Percentiles rank a stretch among this genome's conserved stretches.
Evolutionary conservation across 2,329 filamentous ascomycete species (phyloP).

Genomic region (Fusarium protoensiforme): DNA sequence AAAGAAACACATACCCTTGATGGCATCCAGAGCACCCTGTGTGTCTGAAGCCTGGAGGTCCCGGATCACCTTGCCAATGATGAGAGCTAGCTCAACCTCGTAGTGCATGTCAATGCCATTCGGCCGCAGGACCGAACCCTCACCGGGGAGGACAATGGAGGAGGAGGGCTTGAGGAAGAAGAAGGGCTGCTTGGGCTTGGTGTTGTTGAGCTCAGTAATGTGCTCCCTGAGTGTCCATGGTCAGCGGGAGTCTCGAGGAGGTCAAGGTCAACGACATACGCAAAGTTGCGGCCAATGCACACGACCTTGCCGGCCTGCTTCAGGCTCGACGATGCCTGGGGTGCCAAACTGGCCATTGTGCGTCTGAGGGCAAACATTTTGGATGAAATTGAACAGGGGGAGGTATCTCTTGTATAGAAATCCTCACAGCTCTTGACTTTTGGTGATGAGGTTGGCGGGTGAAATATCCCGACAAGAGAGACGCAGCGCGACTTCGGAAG

Average conservation of each 20-base stretch:
- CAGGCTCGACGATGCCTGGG: conserved; percentile 56
- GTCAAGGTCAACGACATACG: conserved; percentile 65
- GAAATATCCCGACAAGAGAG: background rate
- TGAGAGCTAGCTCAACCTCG: conserved; percentile 91
- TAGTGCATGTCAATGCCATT: conserved; percentile 89
- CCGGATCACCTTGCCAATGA: conserved; percentile 84
- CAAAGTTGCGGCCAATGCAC: conserved; percentile 97
- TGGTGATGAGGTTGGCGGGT: background rate
- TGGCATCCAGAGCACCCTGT: conserved; percentile 81
- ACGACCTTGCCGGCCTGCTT: conserved; percentile 78
- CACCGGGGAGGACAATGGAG: conserved; percentile 82
- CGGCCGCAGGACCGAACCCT: conserved; percentile 84
- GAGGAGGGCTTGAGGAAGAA: conserved; percentile 98
- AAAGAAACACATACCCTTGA: conserved; percentile 69
- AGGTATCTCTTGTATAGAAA: background rate
- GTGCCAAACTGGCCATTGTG: conserved; percentile 52
- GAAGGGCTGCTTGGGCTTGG: conserved; percentile 92
- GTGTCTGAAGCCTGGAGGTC: conserved; percentile 82
- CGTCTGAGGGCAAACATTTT: conserved; percentile 52
- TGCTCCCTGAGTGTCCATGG: conserved; percentile 73
- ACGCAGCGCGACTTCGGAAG: conserved; percentile 34
- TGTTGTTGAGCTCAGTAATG: conserved; percentile 89
- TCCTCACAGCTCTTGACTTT: background rate
- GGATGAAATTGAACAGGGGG: conserved; percentile 3
- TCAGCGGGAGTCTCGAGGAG: conserved; percentile 16